Conservation (phyloP, 2,329 filamentous ascomycete genomes). For the Harringtonia lauricola region DNA sequence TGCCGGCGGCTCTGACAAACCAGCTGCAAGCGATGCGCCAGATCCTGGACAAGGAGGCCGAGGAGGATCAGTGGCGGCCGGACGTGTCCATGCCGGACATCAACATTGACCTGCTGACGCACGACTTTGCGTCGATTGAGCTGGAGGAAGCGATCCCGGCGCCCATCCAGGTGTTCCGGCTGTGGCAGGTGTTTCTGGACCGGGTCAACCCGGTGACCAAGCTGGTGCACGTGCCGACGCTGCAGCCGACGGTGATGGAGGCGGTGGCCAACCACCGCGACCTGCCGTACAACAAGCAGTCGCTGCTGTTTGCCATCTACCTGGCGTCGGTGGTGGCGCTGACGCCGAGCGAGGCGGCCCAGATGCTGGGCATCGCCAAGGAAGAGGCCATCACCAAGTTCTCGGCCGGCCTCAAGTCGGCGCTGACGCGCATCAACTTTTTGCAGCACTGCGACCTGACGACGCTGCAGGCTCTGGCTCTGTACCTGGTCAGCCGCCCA, state of each 20-base stretch:
- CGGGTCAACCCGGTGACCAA: constrained; percentile 68
- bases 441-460: constrained; percentile 46
- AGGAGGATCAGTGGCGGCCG: constrained; percentile 31
- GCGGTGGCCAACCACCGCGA: constrained; percentile 44
- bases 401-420: constrained; percentile 37
- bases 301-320: constrained; percentile 56
- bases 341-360: constrained; percentile 39
- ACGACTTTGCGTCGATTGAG: constrained; percentile 20
- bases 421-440: constrained; percentile 43
- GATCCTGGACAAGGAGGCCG: constrained; percentile 44
- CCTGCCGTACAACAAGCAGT: constrained; percentile 47
- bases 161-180: constrained; percentile 52
- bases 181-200: constrained; percentile 67
- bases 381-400: constrained; percentile 40
- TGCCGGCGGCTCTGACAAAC: too few relatives aligned
- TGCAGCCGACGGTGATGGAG: constrained; percentile 55
- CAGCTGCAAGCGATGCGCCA: constrained; percentile 48
- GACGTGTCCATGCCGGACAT: constrained; percentile 36
- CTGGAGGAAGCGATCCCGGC: constrained; percentile 49
- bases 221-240: constrained; percentile 57
- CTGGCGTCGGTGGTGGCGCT: constrained; percentile 48
- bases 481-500: constrained; percentile 41
- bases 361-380: constrained; percentile 35
- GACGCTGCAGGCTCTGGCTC: constrained; percentile 45
- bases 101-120: constrained; percentile 26